Percentiles rank a stretch among this genome's conserved stretches.
Conservation (phyloP, 441 rosid genomes). For the Jatropha multifida region DNA sequence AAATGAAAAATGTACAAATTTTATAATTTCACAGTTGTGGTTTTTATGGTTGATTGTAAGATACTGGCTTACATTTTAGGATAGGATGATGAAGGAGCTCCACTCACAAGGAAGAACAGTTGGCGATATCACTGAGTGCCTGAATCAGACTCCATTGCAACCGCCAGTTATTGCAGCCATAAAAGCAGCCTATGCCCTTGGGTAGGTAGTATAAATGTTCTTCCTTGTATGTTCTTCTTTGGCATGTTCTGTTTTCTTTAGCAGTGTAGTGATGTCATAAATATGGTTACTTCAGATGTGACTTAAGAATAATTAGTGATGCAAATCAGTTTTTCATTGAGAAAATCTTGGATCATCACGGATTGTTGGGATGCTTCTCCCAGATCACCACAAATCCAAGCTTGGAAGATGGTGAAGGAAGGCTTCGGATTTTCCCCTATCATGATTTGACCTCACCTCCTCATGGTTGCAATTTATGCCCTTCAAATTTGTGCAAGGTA, state of each 20-base stretch:
- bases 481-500: conserved; percentile 85
- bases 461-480: conserved; percentile 66
- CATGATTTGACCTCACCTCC: conserved; percentile 43
- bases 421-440: conserved; percentile 58
- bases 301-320: conserved; percentile 77
- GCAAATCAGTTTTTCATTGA: conserved; percentile 81
- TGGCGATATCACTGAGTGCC: conserved; percentile 59
- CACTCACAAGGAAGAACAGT: conserved; percentile 64
- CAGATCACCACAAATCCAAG: conserved; percentile 63
- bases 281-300: conserved; percentile 53
- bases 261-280: not conserved
- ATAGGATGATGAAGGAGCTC: conserved; percentile 88
- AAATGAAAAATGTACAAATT: not conserved
- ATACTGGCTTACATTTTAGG: conserved; percentile 37
- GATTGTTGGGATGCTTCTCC: conserved; percentile 62
- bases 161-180: conserved; percentile 49
- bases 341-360: conserved; percentile 66
- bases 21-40: not conserved
- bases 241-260: not conserved
- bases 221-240: not conserved
- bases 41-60: conserved; percentile 1
- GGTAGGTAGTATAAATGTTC: conserved; percentile 48
- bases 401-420: conserved; percentile 51
- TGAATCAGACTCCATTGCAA: conserved; percentile 50
- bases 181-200: conserved; percentile 52